Conservation (phyloP, 345 rosid genomes). For the Hibiscus syriacus region DNA sequence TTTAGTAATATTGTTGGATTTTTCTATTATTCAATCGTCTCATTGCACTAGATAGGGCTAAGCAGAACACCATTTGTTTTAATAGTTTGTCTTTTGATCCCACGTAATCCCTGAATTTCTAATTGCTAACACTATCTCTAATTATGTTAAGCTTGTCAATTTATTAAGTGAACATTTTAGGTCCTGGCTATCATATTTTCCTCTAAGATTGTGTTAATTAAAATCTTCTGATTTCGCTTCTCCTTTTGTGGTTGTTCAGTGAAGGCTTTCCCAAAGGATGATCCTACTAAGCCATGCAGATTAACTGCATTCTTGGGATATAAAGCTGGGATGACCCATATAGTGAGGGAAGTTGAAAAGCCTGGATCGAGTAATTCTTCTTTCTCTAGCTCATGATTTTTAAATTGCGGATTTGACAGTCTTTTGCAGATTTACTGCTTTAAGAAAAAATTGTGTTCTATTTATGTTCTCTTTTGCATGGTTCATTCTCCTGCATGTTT, state of each 20-base stretch:
- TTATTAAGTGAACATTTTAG: background rate
- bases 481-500: background rate
- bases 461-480: too few relatives aligned
- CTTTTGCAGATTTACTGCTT: background rate
- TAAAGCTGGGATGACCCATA: conserved; percentile 94
- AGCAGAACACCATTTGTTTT: background rate
- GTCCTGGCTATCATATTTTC: background rate
- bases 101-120: background rate
- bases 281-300: conserved; percentile 59
- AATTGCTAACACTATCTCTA: background rate
- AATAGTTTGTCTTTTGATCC: background rate
- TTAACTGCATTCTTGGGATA: conserved; percentile 78
- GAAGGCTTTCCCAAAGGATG: conserved; percentile 90
- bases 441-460: background rate
- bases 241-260: conserved; percentile 29
- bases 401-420: background rate
- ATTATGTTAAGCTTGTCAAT: too few relatives aligned
- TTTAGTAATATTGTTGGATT: background rate
- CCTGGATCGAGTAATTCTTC: conserved; percentile 72
- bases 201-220: background rate
- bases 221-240: too few relatives aligned
- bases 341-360: conserved; percentile 86
- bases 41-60: background rate
- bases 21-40: background rate
- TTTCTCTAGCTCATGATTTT: background rate